Evolutionary conservation across 2,329 filamentous ascomycete genomes (phyloP), one percentile per base, ranked within the genome.

Genomic region (Geosmithia flava): DNA sequence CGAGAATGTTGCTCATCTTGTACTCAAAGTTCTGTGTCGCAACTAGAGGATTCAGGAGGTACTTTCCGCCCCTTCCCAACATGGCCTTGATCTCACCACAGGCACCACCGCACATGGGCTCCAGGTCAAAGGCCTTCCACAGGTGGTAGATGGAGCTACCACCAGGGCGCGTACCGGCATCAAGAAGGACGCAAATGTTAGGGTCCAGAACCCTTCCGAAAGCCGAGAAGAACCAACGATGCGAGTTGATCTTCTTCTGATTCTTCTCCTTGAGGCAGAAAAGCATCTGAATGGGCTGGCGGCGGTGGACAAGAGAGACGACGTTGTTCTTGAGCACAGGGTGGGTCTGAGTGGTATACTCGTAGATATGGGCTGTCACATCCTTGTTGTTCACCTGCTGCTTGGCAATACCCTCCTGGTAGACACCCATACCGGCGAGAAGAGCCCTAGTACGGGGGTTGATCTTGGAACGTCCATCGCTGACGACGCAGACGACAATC

Each of bases 231-330:
- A 98, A 97, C 93, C 93, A 98, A 63, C 93, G 76, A 65, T 98
- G 93, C 0, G 93, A 97, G 64, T 98, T 98, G 78, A 98, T 98
- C 75, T 98, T 98, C 74, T 98, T 98, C 70, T 96, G 90, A 63
- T 98, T 98, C 78, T 96, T 97, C 63, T 98, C 93, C 72, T 98
- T 98, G 52, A 98, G 68, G 64, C 93, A 98, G 72, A 98, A 98
- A 4, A 98, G 79, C 71, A 98, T 85, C 69, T 98, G 93, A 2
- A 98, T 87, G 0, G 93, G 91, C 52, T 93, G 89, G 51, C 85
- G 85, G 59, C 89, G 87, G 44, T 84, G 83, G 53, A 93, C 87
- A 46, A 97, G 74, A 45, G 83, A 76, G 8, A 97, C 91, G 42
- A 95, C 78, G 51, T 85, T 85, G 56, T 91, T 94, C 71, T 95